These are phyloP conservation scores for Brassica carinata DNA, from an alignment of 345 rosid species.

Conservation along the genomic window DNA sequence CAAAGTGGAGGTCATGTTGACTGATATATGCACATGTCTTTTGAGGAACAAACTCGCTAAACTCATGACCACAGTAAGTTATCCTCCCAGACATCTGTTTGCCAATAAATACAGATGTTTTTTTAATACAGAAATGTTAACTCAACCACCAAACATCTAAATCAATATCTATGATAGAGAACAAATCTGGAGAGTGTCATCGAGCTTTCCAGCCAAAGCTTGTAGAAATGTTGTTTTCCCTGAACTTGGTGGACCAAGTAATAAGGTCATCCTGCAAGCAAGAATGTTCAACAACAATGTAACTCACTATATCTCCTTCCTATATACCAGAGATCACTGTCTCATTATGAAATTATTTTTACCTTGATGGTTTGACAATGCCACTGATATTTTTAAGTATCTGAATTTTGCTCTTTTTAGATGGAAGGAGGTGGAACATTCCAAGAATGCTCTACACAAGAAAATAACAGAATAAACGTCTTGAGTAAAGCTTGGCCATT, in stretches of 20 bases:
- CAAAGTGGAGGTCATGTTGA: slow-evolving; percentile 81
- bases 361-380: slow-evolving; percentile 85
- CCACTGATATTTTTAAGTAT: slow-evolving; percentile 75
- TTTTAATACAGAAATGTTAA: background rate
- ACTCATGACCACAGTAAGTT: slow-evolving; percentile 76
- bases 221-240: slow-evolving; percentile 82
- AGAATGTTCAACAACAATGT: background rate
- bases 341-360: background rate
- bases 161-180: background rate
- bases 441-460: slow-evolving; percentile 57
- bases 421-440: slow-evolving; percentile 58
- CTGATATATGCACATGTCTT: slow-evolving; percentile 82
- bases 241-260: slow-evolving; percentile 90
- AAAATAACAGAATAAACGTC: background rate
- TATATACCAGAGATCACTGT: background rate
- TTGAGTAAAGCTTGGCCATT: slow-evolving; percentile 1
- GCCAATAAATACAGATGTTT: background rate
- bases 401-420: slow-evolving; percentile 66
- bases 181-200: slow-evolving; percentile 57
- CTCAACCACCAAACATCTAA: background rate
- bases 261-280: slow-evolving; percentile 71
- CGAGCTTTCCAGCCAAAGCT: slow-evolving; percentile 80
- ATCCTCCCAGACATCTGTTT: slow-evolving; percentile 61
- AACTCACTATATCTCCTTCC: background rate
- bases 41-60: slow-evolving; percentile 74